Percentiles rank a stretch among this genome's conserved stretches.
These are phyloP conservation scores for Mortierella sp. DNA, from an alignment of 371 early-diverging fungal species.

Conservation along the genomic window DNA sequence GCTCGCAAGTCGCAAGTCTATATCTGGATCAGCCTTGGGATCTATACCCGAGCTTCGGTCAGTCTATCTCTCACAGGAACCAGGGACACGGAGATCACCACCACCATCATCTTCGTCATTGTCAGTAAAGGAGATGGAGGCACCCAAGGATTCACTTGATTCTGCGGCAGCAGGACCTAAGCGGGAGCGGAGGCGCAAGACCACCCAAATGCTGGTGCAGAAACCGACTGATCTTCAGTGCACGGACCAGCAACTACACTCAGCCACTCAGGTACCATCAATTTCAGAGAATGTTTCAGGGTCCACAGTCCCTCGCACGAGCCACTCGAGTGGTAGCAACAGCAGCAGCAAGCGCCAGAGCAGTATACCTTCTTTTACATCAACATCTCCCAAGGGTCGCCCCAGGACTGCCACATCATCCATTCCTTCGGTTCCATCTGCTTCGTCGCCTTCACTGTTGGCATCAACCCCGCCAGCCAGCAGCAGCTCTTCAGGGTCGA, in stretches of 20 bases:
- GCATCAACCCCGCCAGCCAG: neutral
- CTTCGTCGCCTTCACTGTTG: neutral
- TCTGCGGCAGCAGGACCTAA: neutral
- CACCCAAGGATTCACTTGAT: neutral
- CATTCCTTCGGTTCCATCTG: neutral
- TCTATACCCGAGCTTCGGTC: constrained; percentile 1
- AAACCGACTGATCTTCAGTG: neutral
- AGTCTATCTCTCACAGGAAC: neutral
- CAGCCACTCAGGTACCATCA: constrained; percentile 4
- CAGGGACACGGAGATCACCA: neutral
- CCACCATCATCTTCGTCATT: neutral
- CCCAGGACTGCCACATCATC: neutral
- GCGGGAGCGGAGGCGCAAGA: constrained; percentile 18
- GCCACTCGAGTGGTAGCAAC: neutral
- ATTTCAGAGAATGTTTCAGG: neutral
- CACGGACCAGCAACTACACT: constrained; percentile 2
- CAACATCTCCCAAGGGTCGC: neutral
- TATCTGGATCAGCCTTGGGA: neutral
- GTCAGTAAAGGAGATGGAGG: neutral
- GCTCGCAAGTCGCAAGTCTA: neutral
- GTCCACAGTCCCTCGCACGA: neutral
- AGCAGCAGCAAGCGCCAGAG: constrained; percentile 5
- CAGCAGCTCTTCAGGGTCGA: constrained; percentile 19
- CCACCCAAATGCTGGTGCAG: neutral
- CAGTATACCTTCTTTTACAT: constrained; percentile 10